Percentiles rank a stretch among this genome's conserved stretches.
Conservation (phyloP, 192 early-diverging fungal genomes). For the Backusella luteola region DNA sequence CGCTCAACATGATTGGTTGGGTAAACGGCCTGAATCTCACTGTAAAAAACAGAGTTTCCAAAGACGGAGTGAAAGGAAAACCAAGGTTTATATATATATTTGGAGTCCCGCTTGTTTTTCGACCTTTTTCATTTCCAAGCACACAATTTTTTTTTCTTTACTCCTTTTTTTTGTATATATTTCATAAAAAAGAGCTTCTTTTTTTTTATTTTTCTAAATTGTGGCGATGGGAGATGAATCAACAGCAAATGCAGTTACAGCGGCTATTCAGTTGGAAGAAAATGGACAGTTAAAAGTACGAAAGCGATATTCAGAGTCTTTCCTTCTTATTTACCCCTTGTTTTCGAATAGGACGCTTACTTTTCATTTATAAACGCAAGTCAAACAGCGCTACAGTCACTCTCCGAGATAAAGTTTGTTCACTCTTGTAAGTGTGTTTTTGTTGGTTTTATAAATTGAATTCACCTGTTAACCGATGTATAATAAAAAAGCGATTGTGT, state of each 20-base stretch:
- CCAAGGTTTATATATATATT: too few species aligned
- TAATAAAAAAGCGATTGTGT: conserved; percentile 24
- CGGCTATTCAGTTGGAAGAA: conserved; percentile 24
- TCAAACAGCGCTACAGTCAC: conserved; percentile 41
- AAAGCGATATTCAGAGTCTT: background rate
- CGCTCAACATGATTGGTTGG: background rate
- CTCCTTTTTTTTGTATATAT: conserved; percentile 1
- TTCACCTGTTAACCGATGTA: too few species aligned
- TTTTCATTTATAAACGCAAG: conserved; percentile 44
- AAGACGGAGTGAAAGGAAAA: too few species aligned
- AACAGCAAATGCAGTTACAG: conserved; percentile 28
- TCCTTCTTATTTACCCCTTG: background rate
- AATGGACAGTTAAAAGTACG: conserved; percentile 33
- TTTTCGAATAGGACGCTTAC: conserved; percentile 52
- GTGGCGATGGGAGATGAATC: background rate
- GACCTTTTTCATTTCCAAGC: background rate
- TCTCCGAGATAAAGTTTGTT: conserved; percentile 56
- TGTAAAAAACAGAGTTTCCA: background rate
- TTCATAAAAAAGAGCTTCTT: background rate
- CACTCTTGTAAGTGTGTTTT: conserved; percentile 46
- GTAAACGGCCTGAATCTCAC: background rate
- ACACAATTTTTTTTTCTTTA: background rate
- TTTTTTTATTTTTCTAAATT: conserved; percentile 7
- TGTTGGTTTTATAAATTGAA: too few species aligned
- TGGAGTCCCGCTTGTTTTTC: background rate